Evolutionary conservation across 2,329 filamentous ascomycete genomes (phyloP).

Genomic region (Trichoderma brevicompactum): DNA sequence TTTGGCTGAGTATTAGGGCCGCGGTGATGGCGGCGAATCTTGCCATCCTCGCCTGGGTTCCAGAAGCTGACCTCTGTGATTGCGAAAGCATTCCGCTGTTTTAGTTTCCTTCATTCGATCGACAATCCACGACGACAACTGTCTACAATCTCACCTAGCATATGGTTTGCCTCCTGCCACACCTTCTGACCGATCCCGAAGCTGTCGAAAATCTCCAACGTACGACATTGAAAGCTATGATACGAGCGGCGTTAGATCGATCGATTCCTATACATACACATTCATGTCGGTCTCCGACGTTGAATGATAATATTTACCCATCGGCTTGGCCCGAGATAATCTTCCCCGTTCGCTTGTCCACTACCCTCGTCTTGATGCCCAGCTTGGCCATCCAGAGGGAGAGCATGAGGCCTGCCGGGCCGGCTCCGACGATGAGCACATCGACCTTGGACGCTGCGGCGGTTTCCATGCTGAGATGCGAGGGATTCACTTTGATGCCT

Average conservation of each 20-base stretch:
- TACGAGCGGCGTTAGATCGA: background rate
- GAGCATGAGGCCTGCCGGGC: slow-evolving; percentile 49
- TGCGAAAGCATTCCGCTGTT: background rate
- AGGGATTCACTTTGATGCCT: background rate
- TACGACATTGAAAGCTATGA: slow-evolving; percentile 60
- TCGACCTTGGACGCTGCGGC: slow-evolving; percentile 34
- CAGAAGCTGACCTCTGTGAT: slow-evolving; percentile 44
- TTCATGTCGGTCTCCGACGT: background rate
- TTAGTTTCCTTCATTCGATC: background rate
- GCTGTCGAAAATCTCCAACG: slow-evolving; percentile 73
- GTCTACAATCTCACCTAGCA: slow-evolving; percentile 59
- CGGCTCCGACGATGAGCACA: slow-evolving; percentile 49
- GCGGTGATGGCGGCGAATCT: slow-evolving; percentile 60
- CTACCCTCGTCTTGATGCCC: slow-evolving; percentile 47
- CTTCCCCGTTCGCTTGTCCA: slow-evolving; percentile 49
- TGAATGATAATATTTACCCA: slow-evolving; percentile 35
- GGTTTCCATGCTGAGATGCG: background rate
- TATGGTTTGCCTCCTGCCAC: slow-evolving; percentile 69
- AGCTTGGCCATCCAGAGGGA: slow-evolving; percentile 49
- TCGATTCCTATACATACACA: background rate
- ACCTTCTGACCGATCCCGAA: slow-evolving; percentile 68
- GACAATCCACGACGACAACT: slow-evolving; percentile 28
- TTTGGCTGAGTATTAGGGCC: slow-evolving; percentile 66
- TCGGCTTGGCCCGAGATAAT: slow-evolving; percentile 50
- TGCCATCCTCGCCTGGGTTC: slow-evolving; percentile 64